A percentile compares a stretch with the other conserved stretches of the same genome.
Conservation (phyloP, 306 rosid genomes). For the Casuarina equisetifolia region DNA sequence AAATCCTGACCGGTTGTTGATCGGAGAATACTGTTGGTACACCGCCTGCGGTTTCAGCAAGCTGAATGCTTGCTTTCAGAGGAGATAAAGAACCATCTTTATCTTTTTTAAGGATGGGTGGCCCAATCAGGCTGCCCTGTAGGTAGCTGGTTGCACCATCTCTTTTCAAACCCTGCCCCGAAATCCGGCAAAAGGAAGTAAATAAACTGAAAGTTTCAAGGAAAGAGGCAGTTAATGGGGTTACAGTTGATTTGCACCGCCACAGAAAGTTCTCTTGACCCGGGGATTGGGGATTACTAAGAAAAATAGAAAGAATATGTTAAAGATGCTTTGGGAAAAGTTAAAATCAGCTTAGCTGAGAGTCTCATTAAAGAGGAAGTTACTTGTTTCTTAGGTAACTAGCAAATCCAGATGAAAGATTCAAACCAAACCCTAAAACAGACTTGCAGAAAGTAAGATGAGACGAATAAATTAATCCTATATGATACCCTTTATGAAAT, state of each 20-base stretch:
- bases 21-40: constrained; percentile 24
- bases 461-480: no score
- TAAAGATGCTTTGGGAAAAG: constrained; percentile 6
- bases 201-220: background rate
- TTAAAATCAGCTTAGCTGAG: background rate
- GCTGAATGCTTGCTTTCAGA: constrained; percentile 35
- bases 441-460: background rate
- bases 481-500: background rate
- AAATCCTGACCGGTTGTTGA: constrained; percentile 12
- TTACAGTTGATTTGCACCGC: constrained; percentile 6
- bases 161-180: background rate
- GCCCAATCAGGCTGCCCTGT: constrained; percentile 5
- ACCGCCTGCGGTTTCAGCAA: constrained; percentile 24
- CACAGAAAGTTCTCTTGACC: background rate
- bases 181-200: background rate
- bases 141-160: background rate
- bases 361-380: background rate
- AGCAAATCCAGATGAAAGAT: background rate
- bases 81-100: constrained; percentile 29
- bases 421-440: background rate
- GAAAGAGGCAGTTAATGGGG: background rate
- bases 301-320: background rate
- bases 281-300: background rate
- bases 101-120: constrained; percentile 20
- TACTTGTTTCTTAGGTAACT: background rate